phyloP scores from a whole-genome alignment of 2,329 filamentous ascomycete species.

The Colletotrichum liriopes region DNA sequence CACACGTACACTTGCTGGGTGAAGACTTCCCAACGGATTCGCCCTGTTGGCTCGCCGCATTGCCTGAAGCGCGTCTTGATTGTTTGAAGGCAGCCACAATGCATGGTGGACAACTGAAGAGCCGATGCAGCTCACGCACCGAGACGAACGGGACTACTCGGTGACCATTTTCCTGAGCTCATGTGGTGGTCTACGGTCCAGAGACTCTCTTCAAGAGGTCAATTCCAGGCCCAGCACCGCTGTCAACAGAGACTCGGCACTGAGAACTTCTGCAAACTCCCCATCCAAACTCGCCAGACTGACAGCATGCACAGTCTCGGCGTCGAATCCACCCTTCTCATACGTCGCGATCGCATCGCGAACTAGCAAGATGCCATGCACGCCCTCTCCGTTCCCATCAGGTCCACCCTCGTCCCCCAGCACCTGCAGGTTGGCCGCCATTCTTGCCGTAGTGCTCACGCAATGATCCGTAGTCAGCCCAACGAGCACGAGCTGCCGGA shows the following conservation, averaged over 20 bases:
- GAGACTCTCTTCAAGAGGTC: background rate
- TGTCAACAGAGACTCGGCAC: constrained; percentile 54
- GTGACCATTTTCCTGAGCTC: too few species aligned
- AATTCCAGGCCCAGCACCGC: background rate
- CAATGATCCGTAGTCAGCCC: constrained; percentile 66
- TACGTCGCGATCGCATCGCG: constrained; percentile 64
- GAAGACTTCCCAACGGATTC: too few species aligned
- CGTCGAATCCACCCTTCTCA: constrained; percentile 58
- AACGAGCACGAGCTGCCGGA: constrained; percentile 57
- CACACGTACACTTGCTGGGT: too few species aligned
- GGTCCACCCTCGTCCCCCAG: constrained; percentile 53
- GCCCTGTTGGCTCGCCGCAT: too few species aligned
- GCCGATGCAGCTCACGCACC: too few species aligned
- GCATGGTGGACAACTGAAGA: too few species aligned
- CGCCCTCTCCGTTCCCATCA: constrained; percentile 49
- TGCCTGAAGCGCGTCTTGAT: too few species aligned
- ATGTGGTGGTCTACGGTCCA: too few species aligned
- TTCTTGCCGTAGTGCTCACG: constrained; percentile 63
- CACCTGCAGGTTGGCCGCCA: constrained; percentile 63
- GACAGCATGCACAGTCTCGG: constrained; percentile 62
- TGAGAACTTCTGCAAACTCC: constrained; percentile 61
- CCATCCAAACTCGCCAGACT: constrained; percentile 60
- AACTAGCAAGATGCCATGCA: constrained; percentile 54
- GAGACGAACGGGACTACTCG: too few species aligned
- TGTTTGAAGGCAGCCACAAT: too few species aligned